A percentile compares a stretch with the other conserved stretches of the same genome.
These are phyloP conservation scores for Fusarium sp. DNA, from an alignment of 2,329 filamentous ascomycete species.

Conservation along the genomic window DNA sequence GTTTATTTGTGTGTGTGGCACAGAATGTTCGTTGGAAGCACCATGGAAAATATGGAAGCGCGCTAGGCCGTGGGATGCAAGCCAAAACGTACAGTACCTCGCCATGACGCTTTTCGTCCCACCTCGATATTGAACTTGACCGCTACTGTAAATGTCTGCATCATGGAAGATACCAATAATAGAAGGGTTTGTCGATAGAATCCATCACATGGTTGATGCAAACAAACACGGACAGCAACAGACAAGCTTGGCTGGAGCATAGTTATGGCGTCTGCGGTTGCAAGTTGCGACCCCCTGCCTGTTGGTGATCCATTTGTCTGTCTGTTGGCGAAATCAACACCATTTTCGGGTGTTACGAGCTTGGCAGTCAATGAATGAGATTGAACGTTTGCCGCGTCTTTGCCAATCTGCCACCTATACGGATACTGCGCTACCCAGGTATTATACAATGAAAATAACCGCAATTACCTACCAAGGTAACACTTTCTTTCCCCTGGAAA, in stretches of 20 bases:
- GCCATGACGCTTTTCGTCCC: constrained; percentile 18
- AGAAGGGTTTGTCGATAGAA: neutral
- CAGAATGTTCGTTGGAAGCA: constrained; percentile 38
- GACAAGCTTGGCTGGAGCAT: constrained; percentile 2
- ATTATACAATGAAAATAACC: constrained; percentile 2
- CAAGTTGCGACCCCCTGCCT: constrained; percentile 4
- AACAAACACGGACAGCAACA: constrained; percentile 18
- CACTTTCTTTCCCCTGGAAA: constrained; percentile 8
- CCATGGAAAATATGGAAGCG: constrained; percentile 31
- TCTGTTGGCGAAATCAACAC: constrained; percentile 10
- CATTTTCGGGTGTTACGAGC: constrained; percentile 5
- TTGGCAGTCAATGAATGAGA: constrained; percentile 10
- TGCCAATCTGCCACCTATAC: too few species aligned
- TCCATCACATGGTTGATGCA: neutral
- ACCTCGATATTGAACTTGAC: constrained; percentile 13
- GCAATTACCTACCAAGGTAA: constrained; percentile 1
- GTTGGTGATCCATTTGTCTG: constrained; percentile 18
- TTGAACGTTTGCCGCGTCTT: constrained; percentile 3
- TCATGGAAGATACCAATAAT: neutral
- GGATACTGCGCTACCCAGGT: neutral
- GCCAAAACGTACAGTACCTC: constrained; percentile 3
- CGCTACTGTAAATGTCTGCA: constrained; percentile 9
- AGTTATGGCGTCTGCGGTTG: neutral
- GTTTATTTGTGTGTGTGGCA: neutral
- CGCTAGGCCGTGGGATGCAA: constrained; percentile 31